A percentile compares a stretch with the other conserved stretches of the same genome.
phyloP scores from a whole-genome alignment of 306 rosid genomes.

The Quercus bicolor region DNA sequence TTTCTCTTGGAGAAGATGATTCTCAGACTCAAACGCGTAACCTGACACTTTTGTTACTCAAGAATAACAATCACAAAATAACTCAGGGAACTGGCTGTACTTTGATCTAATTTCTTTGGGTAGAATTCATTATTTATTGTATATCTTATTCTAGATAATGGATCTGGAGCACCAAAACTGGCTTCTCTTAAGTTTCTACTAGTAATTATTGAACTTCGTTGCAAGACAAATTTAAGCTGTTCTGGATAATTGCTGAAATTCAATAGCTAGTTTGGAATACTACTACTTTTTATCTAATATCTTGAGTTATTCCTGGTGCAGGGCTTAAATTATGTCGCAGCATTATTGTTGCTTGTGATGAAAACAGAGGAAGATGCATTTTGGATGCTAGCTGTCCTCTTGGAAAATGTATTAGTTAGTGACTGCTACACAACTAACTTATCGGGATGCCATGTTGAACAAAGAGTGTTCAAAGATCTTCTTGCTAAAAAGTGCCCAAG shows the following conservation, averaged over 20 bases:
- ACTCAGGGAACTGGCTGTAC: not conserved
- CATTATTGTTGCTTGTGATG: slow-evolving; percentile 91
- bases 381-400: slow-evolving; percentile 96
- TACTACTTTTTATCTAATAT: slow-evolving; percentile 19
- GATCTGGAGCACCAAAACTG: not conserved
- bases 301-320: slow-evolving; percentile 32
- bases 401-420: slow-evolving; percentile 88
- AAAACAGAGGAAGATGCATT: slow-evolving; percentile 98
- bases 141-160: not conserved
- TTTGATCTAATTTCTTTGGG: not conserved
- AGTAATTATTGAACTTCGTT: not conserved
- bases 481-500: slow-evolving; percentile 84
- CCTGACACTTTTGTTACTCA: not conserved
- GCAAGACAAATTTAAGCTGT: not conserved
- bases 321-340: slow-evolving; percentile 98
- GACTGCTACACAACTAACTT: slow-evolving; percentile 93
- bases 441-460: slow-evolving; percentile 99
- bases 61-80: not conserved
- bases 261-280: slow-evolving; percentile 13
- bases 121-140: not conserved
- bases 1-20: no score
- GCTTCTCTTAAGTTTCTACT: not conserved
- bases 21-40: no score
- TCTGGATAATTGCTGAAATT: not conserved
- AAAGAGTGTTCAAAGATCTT: slow-evolving; percentile 91